Evolutionary conservation across 2,329 filamentous ascomycete genomes (phyloP), one percentile per base, ranked within the genome.

Genomic region (Esteya vermicola): DNA sequence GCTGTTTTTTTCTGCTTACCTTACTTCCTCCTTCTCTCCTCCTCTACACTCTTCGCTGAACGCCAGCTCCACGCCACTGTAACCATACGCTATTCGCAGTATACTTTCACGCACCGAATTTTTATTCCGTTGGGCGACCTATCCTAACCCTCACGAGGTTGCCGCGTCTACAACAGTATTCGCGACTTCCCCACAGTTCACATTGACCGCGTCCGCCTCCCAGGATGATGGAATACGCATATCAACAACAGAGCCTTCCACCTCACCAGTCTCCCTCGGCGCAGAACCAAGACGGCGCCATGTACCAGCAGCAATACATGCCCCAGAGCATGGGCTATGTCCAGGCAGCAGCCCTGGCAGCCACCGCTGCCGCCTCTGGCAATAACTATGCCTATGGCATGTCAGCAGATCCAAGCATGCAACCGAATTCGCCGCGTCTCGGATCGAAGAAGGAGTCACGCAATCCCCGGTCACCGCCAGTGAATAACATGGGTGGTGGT

Each of bases 321-420:
- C 68, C 81, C 45, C 74, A 79, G 51, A 70, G 70, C 52, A 85
- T 93, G 75, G 79, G 83, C 63, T 93, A 93, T 63, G 85, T 86
- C 35, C 85, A 93, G 59, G 86, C 86, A 13, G 88, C 89, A 37
- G 88, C 88, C 43, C 91, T 94, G 84, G 88, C 82, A 33, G 75
- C 82, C 19, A 94, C 88, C 1, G 89, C 89, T 16, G 88, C 89
- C 2, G 89, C 89, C 10, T 88, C 86, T 6, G 88, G 89, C 31
- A 81, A 85, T 45, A 75, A 67, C 46, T 82, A 81, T 50, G 80
- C 81, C 45, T 78, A 81, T 46, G 39, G 46, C 48, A 75, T 86
- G 61, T 64, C 78, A 38, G 76, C 81, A 41, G 82, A 88, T 52
- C 69, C 74, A 18, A 78, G 69, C 63, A 68, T 69, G 62, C 70